These are phyloP conservation scores for Phellinidium pouzarii DNA, from an alignment of 1,284 basidiomycete genomes.

Conservation along the genomic window DNA sequence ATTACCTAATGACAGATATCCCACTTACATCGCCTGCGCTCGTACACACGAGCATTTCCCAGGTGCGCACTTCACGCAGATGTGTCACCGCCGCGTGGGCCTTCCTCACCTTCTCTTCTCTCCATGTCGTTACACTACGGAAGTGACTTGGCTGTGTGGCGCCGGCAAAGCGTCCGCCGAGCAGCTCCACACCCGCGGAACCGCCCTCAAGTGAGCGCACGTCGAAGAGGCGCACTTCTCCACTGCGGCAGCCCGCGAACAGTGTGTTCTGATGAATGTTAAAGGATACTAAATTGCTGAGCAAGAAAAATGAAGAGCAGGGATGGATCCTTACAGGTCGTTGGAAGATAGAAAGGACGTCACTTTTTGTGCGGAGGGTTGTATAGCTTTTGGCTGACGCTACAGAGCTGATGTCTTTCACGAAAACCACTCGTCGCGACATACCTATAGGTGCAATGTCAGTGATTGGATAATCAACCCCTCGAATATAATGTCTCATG, in stretches of 20 bases:
- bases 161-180: conserved; percentile 31
- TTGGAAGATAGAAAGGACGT: conserved; percentile 53
- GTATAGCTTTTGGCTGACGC: conserved; percentile 29
- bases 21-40: conserved; percentile 52
- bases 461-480: no score
- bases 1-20: neutral
- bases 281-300: conserved; percentile 9
- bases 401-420: conserved; percentile 41
- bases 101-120: neutral
- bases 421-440: conserved; percentile 40
- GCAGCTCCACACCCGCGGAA: conserved; percentile 31
- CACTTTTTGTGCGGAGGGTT: conserved; percentile 44
- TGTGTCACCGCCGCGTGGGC: conserved; percentile 42
- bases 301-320: neutral
- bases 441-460: conserved; percentile 37
- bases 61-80: conserved; percentile 42
- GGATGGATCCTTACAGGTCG: conserved; percentile 34
- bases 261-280: conserved; percentile 37
- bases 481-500: conserved; percentile 13
- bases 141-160: neutral
- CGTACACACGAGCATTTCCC: conserved; percentile 49
- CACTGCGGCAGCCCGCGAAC: conserved; percentile 58
- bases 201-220: conserved; percentile 35
- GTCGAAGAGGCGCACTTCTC: conserved; percentile 54
- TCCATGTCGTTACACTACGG: neutral